Percentiles rank a stretch among this genome's conserved stretches.
phyloP scores from a whole-genome alignment of 192 early-diverging fungal genomes.

The Dimargaris cristalligena region DNA sequence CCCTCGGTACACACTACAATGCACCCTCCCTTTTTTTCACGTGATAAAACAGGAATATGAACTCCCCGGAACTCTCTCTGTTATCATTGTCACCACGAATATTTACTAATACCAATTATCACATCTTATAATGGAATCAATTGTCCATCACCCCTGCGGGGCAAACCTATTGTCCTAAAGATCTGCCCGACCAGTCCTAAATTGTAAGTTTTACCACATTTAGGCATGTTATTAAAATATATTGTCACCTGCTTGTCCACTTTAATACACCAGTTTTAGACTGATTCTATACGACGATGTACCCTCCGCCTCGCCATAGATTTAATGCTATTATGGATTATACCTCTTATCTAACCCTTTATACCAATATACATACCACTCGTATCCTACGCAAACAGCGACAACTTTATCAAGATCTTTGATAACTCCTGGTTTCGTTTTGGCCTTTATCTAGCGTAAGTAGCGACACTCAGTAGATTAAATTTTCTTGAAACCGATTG shows the following conservation, averaged over 20 bases:
- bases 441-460: not conserved
- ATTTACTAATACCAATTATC: too few relatives aligned
- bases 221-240: not conserved
- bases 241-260: not conserved
- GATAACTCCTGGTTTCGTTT: constrained; percentile 9
- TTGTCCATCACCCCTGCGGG: too few relatives aligned
- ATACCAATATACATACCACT: not conserved
- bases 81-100: too few relatives aligned
- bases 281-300: not conserved
- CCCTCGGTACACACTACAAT: too few relatives aligned
- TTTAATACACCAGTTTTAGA: not conserved
- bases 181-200: constrained; percentile 2
- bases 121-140: too few relatives aligned
- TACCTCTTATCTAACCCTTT: not conserved
- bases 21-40: too few relatives aligned
- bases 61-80: too few relatives aligned
- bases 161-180: too few relatives aligned
- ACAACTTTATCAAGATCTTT: constrained; percentile 1
- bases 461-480: too few relatives aligned
- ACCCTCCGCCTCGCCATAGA: not conserved
- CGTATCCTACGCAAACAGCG: not conserved
- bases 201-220: not conserved
- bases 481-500: too few relatives aligned
- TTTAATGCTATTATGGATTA: not conserved
- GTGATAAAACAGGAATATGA: too few relatives aligned